These are phyloP conservation scores for Melanopsichium pennsylvanicum DNA, from an alignment of 1,284 basidiomycete genomes.

Conservation along the genomic window DNA sequence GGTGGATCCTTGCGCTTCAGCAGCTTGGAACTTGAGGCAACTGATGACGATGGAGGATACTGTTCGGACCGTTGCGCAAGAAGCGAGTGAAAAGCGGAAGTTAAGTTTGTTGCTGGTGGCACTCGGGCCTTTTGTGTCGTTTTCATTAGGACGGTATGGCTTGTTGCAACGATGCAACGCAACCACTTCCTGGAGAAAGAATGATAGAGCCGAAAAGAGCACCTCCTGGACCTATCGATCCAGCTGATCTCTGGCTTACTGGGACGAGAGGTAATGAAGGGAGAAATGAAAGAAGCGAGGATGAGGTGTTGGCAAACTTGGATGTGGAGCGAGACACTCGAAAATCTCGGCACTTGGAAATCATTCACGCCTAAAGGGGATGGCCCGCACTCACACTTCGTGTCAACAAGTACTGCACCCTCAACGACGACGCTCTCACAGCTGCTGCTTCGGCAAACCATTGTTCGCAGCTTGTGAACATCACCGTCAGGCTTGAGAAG, in stretches of 20 bases:
- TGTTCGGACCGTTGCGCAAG: constrained; percentile 19
- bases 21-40: constrained; percentile 9
- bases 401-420: constrained; percentile 2
- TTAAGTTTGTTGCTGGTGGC: constrained; percentile 34
- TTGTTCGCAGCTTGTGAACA: not conserved
- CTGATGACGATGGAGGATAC: constrained; percentile 32
- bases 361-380: constrained; percentile 1
- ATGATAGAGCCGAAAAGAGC: no score
- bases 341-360: not conserved
- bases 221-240: no score
- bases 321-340: constrained; percentile 13
- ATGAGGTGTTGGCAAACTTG: not conserved
- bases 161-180: no score
- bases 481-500: not conserved
- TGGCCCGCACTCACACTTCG: constrained; percentile 20
- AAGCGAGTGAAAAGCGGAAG: constrained; percentile 30
- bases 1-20: constrained; percentile 36
- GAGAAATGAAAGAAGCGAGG: not conserved
- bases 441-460: no score
- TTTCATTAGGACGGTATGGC: constrained; percentile 15
- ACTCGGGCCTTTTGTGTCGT: constrained; percentile 10
- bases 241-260: no score
- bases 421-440: no score
- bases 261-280: no score
- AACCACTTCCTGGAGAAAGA: no score